These are phyloP conservation scores for Nothopassalora personata DNA, from an alignment of 2,329 filamentous ascomycete species.

Conservation along the genomic window DNA sequence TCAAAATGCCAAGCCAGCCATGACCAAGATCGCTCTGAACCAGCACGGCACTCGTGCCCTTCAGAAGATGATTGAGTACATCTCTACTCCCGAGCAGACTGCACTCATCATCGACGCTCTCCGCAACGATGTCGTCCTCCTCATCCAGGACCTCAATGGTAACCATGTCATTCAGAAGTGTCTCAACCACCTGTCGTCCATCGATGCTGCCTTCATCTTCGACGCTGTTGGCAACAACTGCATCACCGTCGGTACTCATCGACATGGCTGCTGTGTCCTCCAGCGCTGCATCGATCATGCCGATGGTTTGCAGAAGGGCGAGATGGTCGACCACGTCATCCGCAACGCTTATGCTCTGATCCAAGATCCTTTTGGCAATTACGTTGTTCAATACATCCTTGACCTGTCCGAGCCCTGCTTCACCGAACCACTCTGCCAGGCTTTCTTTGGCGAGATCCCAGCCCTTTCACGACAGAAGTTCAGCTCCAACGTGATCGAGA, in stretches of 20 bases:
- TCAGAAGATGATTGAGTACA: constrained; percentile 99
- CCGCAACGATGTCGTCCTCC: constrained; percentile 75
- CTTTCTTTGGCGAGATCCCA: constrained; percentile 68
- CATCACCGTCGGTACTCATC: constrained; percentile 88
- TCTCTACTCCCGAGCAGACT: constrained; percentile 79
- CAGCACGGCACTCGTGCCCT: constrained; percentile 94
- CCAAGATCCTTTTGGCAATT: constrained; percentile 96
- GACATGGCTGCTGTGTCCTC: constrained; percentile 94
- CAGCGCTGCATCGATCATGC: constrained; percentile 98
- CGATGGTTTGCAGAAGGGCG: constrained; percentile 78
- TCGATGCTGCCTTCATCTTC: constrained; percentile 93
- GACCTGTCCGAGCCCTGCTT: constrained; percentile 84
- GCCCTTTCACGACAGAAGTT: constrained; percentile 92
- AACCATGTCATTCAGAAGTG: constrained; percentile 99
- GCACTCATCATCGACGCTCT: constrained; percentile 82
- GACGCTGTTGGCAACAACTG: constrained; percentile 84
- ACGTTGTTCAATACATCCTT: constrained; percentile 96
- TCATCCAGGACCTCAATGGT: constrained; percentile 96
- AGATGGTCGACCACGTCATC: constrained; percentile 82
- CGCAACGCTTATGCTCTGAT: constrained; percentile 82
- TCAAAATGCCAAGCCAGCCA: constrained; percentile 77
- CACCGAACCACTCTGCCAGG: constrained; percentile 79
- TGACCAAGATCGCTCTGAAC: constrained; percentile 91
- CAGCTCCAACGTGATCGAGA: constrained; percentile 98
- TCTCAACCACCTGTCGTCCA: constrained; percentile 80